Evolutionary conservation across 1,139 yeast species (phyloP).

Genomic region (Saccharomyces hybrid): DNA sequence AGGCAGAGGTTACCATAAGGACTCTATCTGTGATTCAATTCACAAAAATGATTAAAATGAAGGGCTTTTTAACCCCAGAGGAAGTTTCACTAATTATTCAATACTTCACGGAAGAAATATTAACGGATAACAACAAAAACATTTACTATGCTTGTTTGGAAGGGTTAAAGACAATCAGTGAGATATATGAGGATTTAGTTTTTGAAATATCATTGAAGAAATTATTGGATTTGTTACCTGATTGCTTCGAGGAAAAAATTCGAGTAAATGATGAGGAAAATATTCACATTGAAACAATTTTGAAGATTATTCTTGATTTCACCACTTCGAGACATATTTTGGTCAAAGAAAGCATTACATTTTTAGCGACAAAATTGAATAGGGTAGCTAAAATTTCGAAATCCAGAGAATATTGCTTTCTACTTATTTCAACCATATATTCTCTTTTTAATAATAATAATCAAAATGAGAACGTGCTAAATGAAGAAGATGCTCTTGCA

Average conservation of each 20-base stretch:
- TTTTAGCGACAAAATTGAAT: slow-evolving; percentile 17
- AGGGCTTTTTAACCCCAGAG: slow-evolving; percentile 39
- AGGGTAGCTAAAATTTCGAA: slow-evolving; percentile 11
- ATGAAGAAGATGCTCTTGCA: slow-evolving; percentile 10
- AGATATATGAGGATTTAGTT: slow-evolving; percentile 39
- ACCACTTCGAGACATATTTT: slow-evolving; percentile 29
- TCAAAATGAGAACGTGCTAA: slow-evolving; percentile 12
- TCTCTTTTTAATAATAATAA: slow-evolving; percentile 26
- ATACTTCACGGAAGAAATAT: slow-evolving; percentile 55
- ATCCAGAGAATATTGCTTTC: slow-evolving; percentile 23
- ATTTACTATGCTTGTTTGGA: slow-evolving; percentile 40
- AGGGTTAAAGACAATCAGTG: slow-evolving; percentile 44
- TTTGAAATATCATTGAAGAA: slow-evolving; percentile 54
- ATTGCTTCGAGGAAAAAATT: slow-evolving; percentile 27
- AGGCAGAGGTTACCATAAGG: slow-evolving; percentile 59
- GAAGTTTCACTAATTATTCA: slow-evolving; percentile 60
- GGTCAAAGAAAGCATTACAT: slow-evolving; percentile 26
- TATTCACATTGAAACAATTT: slow-evolving; percentile 33
- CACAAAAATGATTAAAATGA: slow-evolving; percentile 43
- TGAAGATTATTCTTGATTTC: slow-evolving; percentile 37
- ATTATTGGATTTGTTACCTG: slow-evolving; percentile 47
- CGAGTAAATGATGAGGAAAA: slow-evolving; percentile 21
- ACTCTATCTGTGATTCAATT: slow-evolving; percentile 60
- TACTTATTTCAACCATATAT: slow-evolving; percentile 25
- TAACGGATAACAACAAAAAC: slow-evolving; percentile 38